Evolutionary conservation across 176 grass and related monocot species (phyloP).

Genomic region (Carex littledalei): DNA sequence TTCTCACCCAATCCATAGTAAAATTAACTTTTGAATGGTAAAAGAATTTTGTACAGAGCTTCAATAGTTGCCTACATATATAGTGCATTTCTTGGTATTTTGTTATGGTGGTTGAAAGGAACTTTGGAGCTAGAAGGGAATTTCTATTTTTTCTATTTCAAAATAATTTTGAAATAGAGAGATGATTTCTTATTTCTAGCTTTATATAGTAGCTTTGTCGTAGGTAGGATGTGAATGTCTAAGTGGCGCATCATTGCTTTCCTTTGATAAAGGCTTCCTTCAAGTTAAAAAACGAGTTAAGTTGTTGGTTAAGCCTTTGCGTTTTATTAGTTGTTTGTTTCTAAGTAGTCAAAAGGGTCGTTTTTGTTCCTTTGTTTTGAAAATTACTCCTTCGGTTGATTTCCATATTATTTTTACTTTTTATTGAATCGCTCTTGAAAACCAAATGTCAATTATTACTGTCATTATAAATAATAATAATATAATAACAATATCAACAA

Average conservation of each 20-base stretch:
- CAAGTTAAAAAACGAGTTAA: neutral
- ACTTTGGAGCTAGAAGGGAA: slow-evolving; percentile 28
- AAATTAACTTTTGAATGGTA: neutral
- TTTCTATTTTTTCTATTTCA: neutral
- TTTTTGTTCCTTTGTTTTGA: slow-evolving; percentile 9
- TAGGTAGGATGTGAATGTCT: slow-evolving; percentile 36
- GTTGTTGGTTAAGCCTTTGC: slow-evolving; percentile 17
- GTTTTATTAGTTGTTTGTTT: slow-evolving; percentile 4
- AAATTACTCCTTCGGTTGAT: neutral
- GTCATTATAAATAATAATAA: neutral
- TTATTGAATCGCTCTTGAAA: neutral
- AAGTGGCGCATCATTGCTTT: slow-evolving; percentile 41
- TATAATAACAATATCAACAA: neutral
- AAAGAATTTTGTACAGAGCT: slow-evolving; percentile 3
- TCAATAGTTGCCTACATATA: neutral
- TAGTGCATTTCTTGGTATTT: slow-evolving; percentile 20
- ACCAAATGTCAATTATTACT: neutral
- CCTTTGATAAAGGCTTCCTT: slow-evolving; percentile 32
- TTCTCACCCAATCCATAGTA: neutral
- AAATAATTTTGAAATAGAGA: slow-evolving; percentile 4
- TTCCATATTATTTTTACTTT: neutral
- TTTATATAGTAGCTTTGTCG: slow-evolving; percentile 27
- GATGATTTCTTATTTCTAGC: slow-evolving; percentile 17
- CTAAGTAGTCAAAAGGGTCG: neutral
- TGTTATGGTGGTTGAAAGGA: slow-evolving; percentile 34